Evolutionary conservation across 148 eudicot species (phyloP).

Genomic region (Rhododendron williamsianum): DNA sequence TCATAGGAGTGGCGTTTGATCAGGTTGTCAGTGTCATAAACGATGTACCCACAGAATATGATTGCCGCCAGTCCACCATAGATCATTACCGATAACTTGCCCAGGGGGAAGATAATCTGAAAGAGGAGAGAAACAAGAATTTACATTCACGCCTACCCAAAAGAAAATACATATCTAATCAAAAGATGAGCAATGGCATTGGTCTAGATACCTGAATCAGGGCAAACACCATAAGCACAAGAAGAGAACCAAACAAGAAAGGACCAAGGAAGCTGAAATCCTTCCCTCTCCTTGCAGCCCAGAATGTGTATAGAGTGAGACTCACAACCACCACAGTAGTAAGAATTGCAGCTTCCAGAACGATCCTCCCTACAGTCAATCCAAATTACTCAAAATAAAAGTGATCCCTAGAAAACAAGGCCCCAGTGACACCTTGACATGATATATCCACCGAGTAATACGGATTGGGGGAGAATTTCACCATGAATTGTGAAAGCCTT

Average conservation of each 20-base stretch:
- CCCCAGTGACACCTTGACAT: background rate
- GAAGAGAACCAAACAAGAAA: constrained; percentile 47
- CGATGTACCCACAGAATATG: constrained; percentile 52
- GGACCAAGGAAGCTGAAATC: constrained; percentile 65
- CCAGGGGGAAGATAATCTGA: constrained; percentile 51
- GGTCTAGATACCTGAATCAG: constrained; percentile 45
- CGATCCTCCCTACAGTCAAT: constrained; percentile 36
- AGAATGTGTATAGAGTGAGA: constrained; percentile 59
- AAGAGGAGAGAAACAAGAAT: background rate
- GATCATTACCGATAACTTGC: constrained; percentile 44
- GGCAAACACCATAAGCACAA: constrained; percentile 43
- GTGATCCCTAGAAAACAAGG: background rate
- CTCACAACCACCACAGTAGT: constrained; percentile 47
- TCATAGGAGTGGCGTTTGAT: constrained; percentile 52
- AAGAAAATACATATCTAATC: no score
- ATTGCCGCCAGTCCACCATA: constrained; percentile 45
- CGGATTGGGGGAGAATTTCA: background rate
- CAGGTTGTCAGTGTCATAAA: constrained; percentile 56
- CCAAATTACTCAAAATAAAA: background rate
- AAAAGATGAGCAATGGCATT: background rate
- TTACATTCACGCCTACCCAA: background rate
- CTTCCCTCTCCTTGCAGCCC: constrained; percentile 60
- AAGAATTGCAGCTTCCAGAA: constrained; percentile 52
- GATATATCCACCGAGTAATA: background rate
- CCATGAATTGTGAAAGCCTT: background rate